phyloP scores from a whole-genome alignment of 2,329 filamentous ascomycete species.

The Nothophaeocryptopus gaeumannii region DNA sequence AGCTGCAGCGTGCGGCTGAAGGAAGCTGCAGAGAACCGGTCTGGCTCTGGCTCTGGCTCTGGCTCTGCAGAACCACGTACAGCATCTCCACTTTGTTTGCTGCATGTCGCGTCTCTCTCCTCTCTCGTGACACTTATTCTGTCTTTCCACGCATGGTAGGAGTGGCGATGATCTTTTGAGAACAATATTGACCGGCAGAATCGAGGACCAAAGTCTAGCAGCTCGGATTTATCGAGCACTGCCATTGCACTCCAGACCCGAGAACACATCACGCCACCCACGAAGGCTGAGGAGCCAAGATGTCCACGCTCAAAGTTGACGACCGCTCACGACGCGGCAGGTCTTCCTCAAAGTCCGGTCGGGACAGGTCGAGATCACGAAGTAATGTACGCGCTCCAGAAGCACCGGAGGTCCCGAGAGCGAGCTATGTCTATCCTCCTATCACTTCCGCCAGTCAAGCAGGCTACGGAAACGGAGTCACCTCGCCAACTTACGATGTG shows the following conservation, averaged over 20 bases:
- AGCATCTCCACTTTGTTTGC: no score
- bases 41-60: no score
- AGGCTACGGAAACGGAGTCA: constrained; percentile 20
- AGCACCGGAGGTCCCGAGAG: constrained; percentile 28
- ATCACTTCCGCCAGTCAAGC: constrained; percentile 21
- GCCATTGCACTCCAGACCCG: constrained; percentile 8
- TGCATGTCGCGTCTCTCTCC: no score
- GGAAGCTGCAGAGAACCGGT: neutral
- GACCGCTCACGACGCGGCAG: constrained; percentile 41
- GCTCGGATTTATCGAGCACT: neutral
- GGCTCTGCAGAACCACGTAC: neutral
- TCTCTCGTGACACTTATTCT: no score
- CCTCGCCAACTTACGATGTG: constrained; percentile 39
- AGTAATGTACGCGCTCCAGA: constrained; percentile 39
- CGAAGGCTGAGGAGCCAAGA: constrained; percentile 7
- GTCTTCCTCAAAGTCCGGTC: constrained; percentile 41
- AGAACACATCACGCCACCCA: neutral
- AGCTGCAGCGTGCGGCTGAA: constrained; percentile 13
- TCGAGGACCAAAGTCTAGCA: neutral
- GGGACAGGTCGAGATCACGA: constrained; percentile 38
- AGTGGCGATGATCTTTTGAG: no score
- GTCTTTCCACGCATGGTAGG: no score
- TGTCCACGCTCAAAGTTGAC: constrained; percentile 38
- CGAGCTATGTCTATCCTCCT: constrained; percentile 23
- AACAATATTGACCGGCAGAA: neutral